Evolutionary conservation across 1,284 basidiomycete genomes (phyloP).

Genomic region (Coniferiporia weirii): DNA sequence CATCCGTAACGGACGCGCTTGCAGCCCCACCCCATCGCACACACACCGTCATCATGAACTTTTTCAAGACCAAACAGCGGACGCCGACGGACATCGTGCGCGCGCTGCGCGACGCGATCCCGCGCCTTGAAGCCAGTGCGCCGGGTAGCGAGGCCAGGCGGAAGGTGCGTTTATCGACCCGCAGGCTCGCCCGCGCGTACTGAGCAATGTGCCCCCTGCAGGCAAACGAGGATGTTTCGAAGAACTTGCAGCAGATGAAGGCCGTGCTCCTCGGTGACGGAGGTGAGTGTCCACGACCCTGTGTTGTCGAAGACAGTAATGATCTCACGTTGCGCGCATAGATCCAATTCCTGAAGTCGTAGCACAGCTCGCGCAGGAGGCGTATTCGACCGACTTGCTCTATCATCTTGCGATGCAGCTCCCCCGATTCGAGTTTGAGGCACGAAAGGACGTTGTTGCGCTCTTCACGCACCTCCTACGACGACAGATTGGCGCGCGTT

Average conservation of each 20-base stretch:
- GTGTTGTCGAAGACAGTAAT: not conserved
- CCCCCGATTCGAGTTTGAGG: slow-evolving; percentile 91
- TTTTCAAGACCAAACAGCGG: slow-evolving; percentile 87
- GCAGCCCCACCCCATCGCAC: not conserved
- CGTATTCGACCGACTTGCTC: slow-evolving; percentile 88
- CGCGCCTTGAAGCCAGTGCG: slow-evolving; percentile 67
- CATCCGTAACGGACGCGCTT: not conserved
- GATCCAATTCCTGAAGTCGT: slow-evolving; percentile 83
- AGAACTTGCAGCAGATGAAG: slow-evolving; percentile 86
- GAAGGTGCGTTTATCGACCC: slow-evolving; percentile 51
- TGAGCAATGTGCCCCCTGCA: slow-evolving; percentile 28
- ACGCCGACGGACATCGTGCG: slow-evolving; percentile 83
- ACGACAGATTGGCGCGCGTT: slow-evolving; percentile 88
- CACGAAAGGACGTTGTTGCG: slow-evolving; percentile 93
- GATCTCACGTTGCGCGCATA: slow-evolving; percentile 22
- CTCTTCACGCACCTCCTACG: slow-evolving; percentile 96
- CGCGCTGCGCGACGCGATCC: slow-evolving; percentile 73
- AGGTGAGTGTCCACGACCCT: slow-evolving; percentile 41
- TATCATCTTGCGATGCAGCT: slow-evolving; percentile 80
- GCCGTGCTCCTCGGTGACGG: slow-evolving; percentile 82
- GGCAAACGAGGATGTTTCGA: slow-evolving; percentile 86
- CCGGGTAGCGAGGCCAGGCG: slow-evolving; percentile 71
- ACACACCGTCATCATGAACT: slow-evolving; percentile 66
- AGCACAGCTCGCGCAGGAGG: slow-evolving; percentile 93
- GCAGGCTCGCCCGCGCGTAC: slow-evolving; percentile 1